phyloP scores from a whole-genome alignment of 768 basidiomycete species.

The Cystobasidium ongulense region DNA sequence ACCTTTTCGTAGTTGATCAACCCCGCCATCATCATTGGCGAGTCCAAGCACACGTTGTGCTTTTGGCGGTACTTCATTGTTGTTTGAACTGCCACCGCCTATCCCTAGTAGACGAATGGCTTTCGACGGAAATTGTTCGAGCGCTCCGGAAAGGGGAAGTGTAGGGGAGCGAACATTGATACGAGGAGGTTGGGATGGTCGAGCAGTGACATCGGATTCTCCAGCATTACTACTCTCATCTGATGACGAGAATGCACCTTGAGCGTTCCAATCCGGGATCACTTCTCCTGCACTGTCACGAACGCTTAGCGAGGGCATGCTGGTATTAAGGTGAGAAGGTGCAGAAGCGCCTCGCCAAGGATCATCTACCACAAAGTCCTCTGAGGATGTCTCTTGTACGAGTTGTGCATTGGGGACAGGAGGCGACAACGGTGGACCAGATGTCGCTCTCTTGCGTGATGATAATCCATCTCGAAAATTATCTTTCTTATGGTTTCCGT shows the following conservation, averaged over 20 bases:
- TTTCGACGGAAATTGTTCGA: slow-evolving; percentile 16
- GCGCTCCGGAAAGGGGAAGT: background rate
- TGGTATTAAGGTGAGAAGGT: background rate
- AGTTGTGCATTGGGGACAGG: background rate
- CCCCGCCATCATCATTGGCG: background rate
- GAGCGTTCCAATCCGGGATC: background rate
- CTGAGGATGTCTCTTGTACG: background rate
- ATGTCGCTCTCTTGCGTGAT: background rate
- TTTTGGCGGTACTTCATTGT: slow-evolving; percentile 10
- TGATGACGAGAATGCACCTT: background rate
- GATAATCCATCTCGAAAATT: background rate
- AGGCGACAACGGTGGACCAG: background rate
- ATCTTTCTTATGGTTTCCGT: background rate
- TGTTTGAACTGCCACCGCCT: background rate
- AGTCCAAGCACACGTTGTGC: slow-evolving; percentile 18
- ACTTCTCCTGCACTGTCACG: slow-evolving; percentile 4
- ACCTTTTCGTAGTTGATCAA: too few species aligned
- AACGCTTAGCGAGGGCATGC: background rate
- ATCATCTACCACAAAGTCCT: slow-evolving; percentile 17
- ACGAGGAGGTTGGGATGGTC: background rate
- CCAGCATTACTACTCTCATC: background rate
- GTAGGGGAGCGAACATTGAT: background rate
- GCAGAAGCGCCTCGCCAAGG: slow-evolving; percentile 18
- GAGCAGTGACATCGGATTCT: slow-evolving; percentile 27
- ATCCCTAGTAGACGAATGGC: slow-evolving; percentile 1